Percentiles rank a stretch among this genome's conserved stretches.
These are phyloP conservation scores for Phaseolus lunatus DNA, from an alignment of 306 rosid genomes.

Conservation along the genomic window DNA sequence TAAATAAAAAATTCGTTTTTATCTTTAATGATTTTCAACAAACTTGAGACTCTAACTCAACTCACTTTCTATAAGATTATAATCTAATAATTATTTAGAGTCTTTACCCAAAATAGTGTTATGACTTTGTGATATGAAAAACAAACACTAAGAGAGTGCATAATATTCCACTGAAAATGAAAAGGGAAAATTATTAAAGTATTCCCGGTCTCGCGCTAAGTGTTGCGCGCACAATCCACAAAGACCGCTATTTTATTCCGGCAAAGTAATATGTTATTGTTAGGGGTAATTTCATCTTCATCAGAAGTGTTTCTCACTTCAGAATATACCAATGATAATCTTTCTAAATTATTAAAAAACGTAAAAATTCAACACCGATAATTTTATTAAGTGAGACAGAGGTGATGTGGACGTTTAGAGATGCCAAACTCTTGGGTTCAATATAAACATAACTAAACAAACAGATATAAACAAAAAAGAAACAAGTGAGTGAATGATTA, in stretches of 20 bases:
- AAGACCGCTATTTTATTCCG: conserved; percentile 31
- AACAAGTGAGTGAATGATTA: neutral
- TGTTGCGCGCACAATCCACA: conserved; percentile 29
- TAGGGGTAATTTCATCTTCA: neutral
- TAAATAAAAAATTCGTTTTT: no score
- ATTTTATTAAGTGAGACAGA: conserved; percentile 27
- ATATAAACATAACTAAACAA: conserved; percentile 10
- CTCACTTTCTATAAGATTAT: neutral
- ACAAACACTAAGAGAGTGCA: neutral
- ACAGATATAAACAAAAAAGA: conserved; percentile 39
- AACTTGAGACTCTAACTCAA: no score
- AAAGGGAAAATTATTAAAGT: conserved; percentile 3
- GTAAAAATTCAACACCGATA: neutral
- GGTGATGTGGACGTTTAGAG: conserved; percentile 56
- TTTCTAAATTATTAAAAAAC: conserved; percentile 12
- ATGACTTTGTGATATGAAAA: neutral
- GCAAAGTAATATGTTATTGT: conserved; percentile 27
- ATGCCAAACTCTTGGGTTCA: conserved; percentile 52
- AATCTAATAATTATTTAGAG: neutral
- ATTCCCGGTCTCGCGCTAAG: conserved; percentile 17
- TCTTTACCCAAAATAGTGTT: neutral
- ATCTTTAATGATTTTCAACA: no score
- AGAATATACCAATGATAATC: conserved; percentile 39
- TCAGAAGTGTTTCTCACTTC: conserved; percentile 2
- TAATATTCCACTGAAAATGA: neutral